Evolutionary conservation across 2,329 filamentous ascomycete species (phyloP).

Genomic region (Pestalotiopsis sp.): DNA sequence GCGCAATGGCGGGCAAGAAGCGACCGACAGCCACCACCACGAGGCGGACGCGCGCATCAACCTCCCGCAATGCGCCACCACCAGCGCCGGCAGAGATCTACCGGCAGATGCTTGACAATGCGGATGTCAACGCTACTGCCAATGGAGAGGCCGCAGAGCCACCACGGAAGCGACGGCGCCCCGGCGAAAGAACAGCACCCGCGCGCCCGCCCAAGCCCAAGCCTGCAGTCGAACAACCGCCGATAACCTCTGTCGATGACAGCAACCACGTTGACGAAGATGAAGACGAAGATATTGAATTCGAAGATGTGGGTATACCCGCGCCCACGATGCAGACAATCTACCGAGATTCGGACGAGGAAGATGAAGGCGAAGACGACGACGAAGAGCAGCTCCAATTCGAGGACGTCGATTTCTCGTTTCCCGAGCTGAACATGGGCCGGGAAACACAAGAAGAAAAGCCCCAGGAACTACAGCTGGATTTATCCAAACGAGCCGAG

Average conservation of each 20-base stretch:
- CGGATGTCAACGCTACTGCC: constrained; percentile 37
- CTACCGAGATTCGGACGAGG: constrained; percentile 50
- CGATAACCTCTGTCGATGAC: constrained; percentile 21
- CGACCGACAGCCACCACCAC: constrained; percentile 24
- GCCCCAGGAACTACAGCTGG: constrained; percentile 48
- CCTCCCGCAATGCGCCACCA: constrained; percentile 29
- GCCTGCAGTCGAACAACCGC: constrained; percentile 15
- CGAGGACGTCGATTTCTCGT: constrained; percentile 51
- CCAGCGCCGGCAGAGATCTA: constrained; percentile 45
- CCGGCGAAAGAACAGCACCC: constrained; percentile 30
- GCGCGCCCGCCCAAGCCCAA: constrained; percentile 23
- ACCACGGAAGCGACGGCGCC: constrained; percentile 43
- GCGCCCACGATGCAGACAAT: constrained; percentile 54
- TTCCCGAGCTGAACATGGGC: constrained; percentile 21
- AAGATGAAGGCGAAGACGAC: constrained; percentile 41
- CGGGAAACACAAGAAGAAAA: constrained; percentile 15
- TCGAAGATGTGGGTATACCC: constrained; percentile 54
- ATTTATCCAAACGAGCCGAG: constrained; percentile 51
- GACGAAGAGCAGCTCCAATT: constrained; percentile 47
- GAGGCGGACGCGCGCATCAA: constrained; percentile 27
- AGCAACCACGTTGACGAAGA: constrained; percentile 30
- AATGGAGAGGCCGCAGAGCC: constrained; percentile 35
- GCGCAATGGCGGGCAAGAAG: constrained; percentile 32
- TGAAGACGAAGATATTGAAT: constrained; percentile 46
- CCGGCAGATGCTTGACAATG: constrained; percentile 52